Base-by-base conservation (phyloP, 495 filamentous ascomycete genomes). In the Tuber borchii region DNA sequence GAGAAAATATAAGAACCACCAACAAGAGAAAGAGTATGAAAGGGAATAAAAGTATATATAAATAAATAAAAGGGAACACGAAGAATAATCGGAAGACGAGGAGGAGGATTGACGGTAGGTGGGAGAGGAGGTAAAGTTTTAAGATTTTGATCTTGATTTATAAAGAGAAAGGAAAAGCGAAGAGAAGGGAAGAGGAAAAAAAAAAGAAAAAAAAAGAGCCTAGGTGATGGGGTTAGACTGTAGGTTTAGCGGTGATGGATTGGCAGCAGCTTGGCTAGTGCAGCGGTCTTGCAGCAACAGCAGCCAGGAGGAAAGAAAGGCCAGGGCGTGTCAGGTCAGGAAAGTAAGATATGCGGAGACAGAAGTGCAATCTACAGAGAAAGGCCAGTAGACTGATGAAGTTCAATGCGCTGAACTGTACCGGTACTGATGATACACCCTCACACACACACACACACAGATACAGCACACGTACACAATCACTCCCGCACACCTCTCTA, bases 161-260 rank as follows among this genome's bases (percentile, higher is more conserved):
- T 75, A 70, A 77, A 78, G 71, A 76, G 83, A 75, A 81, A 76
- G 71, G 69, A 76, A 75, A 78, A 69, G 45, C 69, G 76, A 75
- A 73, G 75, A 61, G 72, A 76, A 78, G 70, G 72, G 76, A 75
- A 74, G 40, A 74, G 75, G 75, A 70, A 76, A 80, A 74, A 76
- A 82, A 82, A 71, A 40, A 76, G 69, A 73, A 81, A 73, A 78
- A 76, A 79, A 82, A 82, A 75, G 78, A 79, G 79, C 75, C 73
- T 81, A 77, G 81, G 56, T 65, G 56, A 65, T 14, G 14, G 56
- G 56, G n/a, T 61, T 61, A 6, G 51, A 61, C 31, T 31, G 51
- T 61, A n/a, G 51, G 51, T 40, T 40, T 19, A 26, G 56, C 17
- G 56, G 56, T 65, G 56, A 65, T 31, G 56, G 56, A 34, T 65